Evolutionary conservation across 2,329 filamentous ascomycete genomes (phyloP), one percentile per base, ranked within the genome.

Genomic region (Tolypocladium endophyticum): DNA sequence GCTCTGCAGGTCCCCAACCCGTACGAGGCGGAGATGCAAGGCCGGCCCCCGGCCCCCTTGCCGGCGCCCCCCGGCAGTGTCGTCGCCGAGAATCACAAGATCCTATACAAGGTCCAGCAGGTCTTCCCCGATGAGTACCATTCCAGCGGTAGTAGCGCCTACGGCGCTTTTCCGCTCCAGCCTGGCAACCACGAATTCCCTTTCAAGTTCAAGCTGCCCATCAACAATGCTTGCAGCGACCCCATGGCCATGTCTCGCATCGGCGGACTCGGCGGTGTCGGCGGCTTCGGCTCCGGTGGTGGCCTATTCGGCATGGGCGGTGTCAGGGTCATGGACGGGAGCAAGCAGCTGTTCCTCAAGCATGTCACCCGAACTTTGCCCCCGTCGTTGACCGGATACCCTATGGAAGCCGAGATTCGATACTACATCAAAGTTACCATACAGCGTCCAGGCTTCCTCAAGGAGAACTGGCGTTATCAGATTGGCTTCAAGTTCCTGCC

Each of bases 371-470:
- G 86, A 66, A 96, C 92, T 0, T 79, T 99, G 14, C 94, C 94
- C 6, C 94, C 94, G 0, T 95, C 92, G 5, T 77, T 97, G 58
- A 89, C 83, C n/a, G 91, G 90, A 3, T 92, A 94, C 65, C 90
- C 90, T 0, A 88, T 87, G 38, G 86, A 92, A 72, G 93, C 92
- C 28, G 92, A 96, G 73, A 92, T 97, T 61, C 84, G 87, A 65
- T 99, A 99, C 74, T 99, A 90, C 71, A 82, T 97, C 70, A 99
- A 99, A 72, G 91, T 89, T n/a, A 97, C 94, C 0, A 86, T 97
- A 7, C 90, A 92, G 68, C 81, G 92, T n/a, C 91, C 92, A 0
- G 87, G 89, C 18, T 81, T 97, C 61, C 90, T 95, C 74, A 93
- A 93, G 70, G 92, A 96, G 74, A 97, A 97, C 68, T 89, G 91